These are phyloP conservation scores for Phytophthora rubi DNA, from an alignment of 352 stramenopile species.

Conservation along the genomic window DNA sequence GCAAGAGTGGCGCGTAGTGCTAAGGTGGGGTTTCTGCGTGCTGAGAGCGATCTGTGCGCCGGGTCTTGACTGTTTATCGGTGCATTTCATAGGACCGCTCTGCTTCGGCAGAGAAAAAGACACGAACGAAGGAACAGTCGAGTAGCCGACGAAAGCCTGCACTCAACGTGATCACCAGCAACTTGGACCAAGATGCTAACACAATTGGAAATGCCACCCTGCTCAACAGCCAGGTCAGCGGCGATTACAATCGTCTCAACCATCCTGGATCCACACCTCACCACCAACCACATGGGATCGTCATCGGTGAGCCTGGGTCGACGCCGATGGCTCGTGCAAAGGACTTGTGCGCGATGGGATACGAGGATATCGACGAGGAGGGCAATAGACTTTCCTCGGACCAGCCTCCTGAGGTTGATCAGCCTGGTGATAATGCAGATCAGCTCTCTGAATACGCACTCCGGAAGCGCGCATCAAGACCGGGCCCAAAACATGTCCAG, in stretches of 20 bases:
- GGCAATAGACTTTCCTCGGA: conserved; percentile 5
- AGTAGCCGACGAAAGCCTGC: conserved; percentile 32
- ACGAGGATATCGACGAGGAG: conserved; percentile 57
- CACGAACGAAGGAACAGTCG: conserved; percentile 9
- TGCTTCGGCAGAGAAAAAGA: conserved; percentile 21
- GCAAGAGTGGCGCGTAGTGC: conserved; percentile 15
- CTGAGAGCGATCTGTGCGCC: background rate
- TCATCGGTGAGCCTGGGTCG: conserved; percentile 64
- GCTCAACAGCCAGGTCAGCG: conserved; percentile 11
- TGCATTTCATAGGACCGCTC: conserved; percentile 22
- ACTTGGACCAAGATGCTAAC: conserved; percentile 23
- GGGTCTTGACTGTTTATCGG: background rate
- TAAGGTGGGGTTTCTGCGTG: conserved; percentile 12
- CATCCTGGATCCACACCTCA: conserved; percentile 69
- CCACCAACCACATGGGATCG: conserved; percentile 27
- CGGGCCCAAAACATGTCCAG: conserved; percentile 61
- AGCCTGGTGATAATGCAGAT: background rate
- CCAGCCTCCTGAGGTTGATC: background rate
- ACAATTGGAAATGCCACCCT: conserved; percentile 12
- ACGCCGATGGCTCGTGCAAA: conserved; percentile 59
- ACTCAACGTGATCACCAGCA: conserved; percentile 52
- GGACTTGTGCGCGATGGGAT: conserved; percentile 56
- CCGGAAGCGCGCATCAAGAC: conserved; percentile 49
- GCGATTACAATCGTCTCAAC: conserved; percentile 63
- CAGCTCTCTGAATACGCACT: conserved; percentile 63